Conservation (phyloP, 2,329 filamentous ascomycete genomes). For the Keithomyces neogunnii region DNA sequence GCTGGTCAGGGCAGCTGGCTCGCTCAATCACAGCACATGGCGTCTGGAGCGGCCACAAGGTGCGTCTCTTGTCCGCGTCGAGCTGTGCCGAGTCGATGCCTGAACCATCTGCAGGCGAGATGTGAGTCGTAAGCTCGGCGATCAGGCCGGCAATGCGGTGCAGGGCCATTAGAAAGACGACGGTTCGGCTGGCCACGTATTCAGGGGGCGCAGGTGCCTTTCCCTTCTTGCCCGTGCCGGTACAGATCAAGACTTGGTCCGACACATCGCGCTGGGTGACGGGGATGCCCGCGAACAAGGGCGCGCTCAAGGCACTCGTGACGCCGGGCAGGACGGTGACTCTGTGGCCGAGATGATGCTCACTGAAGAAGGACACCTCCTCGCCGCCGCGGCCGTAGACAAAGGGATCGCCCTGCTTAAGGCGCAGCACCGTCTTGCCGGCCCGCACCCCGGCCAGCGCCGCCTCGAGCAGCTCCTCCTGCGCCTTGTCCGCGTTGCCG, state of each 20-base stretch:
- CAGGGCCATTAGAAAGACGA: constrained; percentile 91
- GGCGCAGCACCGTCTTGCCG: constrained; percentile 73
- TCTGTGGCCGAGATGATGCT: constrained; percentile 55
- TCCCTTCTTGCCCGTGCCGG: constrained; percentile 88
- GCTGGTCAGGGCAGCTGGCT: constrained; percentile 88
- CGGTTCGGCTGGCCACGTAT: constrained; percentile 68
- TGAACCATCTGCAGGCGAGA: constrained; percentile 14
- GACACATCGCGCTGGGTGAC: constrained; percentile 82
- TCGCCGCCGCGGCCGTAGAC: constrained; percentile 93
- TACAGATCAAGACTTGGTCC: constrained; percentile 93
- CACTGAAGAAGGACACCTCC: constrained; percentile 77
- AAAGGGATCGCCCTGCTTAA: constrained; percentile 97
- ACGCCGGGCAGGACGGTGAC: constrained; percentile 77
- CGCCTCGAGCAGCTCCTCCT: constrained; percentile 76
- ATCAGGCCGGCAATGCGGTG: constrained; percentile 74
- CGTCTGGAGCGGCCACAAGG: constrained; percentile 64
- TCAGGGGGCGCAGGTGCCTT: constrained; percentile 72
- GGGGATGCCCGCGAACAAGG: constrained; percentile 81
- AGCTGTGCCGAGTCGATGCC: background rate
- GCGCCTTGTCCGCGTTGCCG: constrained; percentile 88
- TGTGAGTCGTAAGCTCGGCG: constrained; percentile 51
- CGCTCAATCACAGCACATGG: constrained; percentile 91
- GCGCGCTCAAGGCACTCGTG: constrained; percentile 78
- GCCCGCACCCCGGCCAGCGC: constrained; percentile 57
- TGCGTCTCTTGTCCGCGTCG: constrained; percentile 16